Base-by-base conservation (phyloP, 192 early-diverging fungal species). In the Entomortierella lignicola region DNA sequence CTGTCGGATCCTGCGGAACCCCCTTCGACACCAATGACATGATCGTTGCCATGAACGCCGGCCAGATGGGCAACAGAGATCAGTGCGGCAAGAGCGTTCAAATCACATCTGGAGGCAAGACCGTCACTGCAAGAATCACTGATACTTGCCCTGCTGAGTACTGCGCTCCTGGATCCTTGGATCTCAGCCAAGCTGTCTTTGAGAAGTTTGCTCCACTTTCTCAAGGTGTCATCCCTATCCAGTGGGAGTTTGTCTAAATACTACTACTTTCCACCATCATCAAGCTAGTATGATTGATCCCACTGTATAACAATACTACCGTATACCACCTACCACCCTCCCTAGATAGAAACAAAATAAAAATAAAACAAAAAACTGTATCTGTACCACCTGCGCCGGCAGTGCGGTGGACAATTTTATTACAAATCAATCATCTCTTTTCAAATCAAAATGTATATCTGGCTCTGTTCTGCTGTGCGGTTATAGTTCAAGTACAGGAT, bases 61-160 rank as follows among this genome's bases (percentile, higher is more conserved):
- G 54, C 25, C 62, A 80, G 50, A 84, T 82, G 66, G 82, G 79
- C 51, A 63, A 70, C 30, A 80, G 70, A 50, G 53, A 67, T 41
- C 54, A 68, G 47, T 84, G 85, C 75, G 72, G 75, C 29, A 53
- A 67, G 43, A 44, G 69, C 17, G 80, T 83, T 31, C 27, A 52
- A 37, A 75, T 84, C 55, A 44, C 23, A 7, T 56, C 63, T 48
- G 69, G 64, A 4, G 75, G 74, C 31, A 82, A 79, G 66, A 60
- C 71, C 26, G 80, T 72, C 27, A 42, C 51, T 15, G 79, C 74
- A 37, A 77, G 73, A 8, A 80, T 85, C 21, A 82, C 79, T 2
- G 85, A 87, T 55, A 80, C 81, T 17, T 87, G 85, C 70, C 85
- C 85, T 26, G n/a, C 75, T 17, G 55, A 79, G 62, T 82, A 51